phyloP scores from a whole-genome alignment of 768 basidiomycete species.

The Filobasidium floriforme region DNA sequence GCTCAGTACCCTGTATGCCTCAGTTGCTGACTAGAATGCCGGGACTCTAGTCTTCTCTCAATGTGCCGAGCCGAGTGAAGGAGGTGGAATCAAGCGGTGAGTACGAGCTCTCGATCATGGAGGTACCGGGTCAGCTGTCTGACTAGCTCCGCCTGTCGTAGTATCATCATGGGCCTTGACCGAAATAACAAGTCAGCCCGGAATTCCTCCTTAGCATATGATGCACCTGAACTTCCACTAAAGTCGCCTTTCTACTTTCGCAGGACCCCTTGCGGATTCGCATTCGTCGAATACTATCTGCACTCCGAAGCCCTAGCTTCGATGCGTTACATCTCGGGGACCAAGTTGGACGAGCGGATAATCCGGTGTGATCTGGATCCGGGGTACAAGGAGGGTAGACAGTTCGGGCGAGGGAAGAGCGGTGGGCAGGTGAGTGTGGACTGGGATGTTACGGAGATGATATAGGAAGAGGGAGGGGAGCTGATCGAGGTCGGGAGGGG shows the following conservation, averaged over 20 bases:
- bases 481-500: not conserved
- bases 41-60: conserved; percentile 37
- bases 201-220: not conserved
- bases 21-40: not conserved
- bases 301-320: conserved; percentile 86
- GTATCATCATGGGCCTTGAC: conserved; percentile 45
- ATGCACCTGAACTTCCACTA: not conserved
- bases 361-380: conserved; percentile 96
- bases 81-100: conserved; percentile 43
- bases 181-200: conserved; percentile 34
- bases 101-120: not conserved
- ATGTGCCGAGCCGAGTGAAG: conserved; percentile 37
- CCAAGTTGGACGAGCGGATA: conserved; percentile 96
- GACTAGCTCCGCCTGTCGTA: not conserved
- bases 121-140: no score
- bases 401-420: conserved; percentile 94
- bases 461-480: not conserved
- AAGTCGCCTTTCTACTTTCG: conserved; percentile 3
- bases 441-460: not conserved
- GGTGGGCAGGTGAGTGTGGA: conserved; percentile 66
- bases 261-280: conserved; percentile 47
- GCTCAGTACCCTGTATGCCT: not conserved
- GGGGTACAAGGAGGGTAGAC: conserved; percentile 91
- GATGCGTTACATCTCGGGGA: conserved; percentile 91
- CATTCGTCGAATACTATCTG: conserved; percentile 64